Percentiles rank a stretch among this genome's conserved stretches.
Evolutionary conservation across 805 yeast species (phyloP).

Genomic region (Candida michaelii): DNA sequence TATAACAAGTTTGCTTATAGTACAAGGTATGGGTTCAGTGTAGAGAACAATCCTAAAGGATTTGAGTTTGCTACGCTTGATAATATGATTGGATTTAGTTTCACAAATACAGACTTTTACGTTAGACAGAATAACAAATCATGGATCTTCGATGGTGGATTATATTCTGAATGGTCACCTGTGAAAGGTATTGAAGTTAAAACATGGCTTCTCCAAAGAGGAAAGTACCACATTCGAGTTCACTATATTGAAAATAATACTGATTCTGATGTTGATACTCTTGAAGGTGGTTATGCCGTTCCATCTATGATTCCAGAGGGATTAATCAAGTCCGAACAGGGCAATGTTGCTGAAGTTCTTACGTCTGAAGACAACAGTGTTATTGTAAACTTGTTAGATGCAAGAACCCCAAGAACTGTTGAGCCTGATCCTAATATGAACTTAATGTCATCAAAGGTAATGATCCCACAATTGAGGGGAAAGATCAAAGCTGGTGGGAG

Average conservation of each 20-base stretch:
- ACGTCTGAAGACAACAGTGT: conserved; percentile 2
- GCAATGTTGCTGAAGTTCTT: not conserved
- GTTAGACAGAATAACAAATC: conserved; percentile 4
- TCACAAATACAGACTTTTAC: conserved; percentile 9
- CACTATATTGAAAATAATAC: conserved; percentile 13
- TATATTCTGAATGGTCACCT: conserved; percentile 14
- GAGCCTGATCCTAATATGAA: not conserved
- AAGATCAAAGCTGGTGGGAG: no score
- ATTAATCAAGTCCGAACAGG: not conserved
- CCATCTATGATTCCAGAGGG: conserved; percentile 5
- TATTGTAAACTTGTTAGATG: conserved; percentile 7
- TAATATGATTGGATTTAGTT: conserved; percentile 15
- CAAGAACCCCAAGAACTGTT: conserved; percentile 5
- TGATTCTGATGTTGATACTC: conserved; percentile 3
- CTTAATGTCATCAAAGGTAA: no score
- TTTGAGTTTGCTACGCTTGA: conserved; percentile 13
- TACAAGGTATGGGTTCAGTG: conserved; percentile 13
- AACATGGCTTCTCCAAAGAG: conserved; percentile 13
- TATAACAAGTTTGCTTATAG: conserved; percentile 16
- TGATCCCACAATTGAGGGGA: not conserved
- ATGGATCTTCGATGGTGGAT: conserved; percentile 5
- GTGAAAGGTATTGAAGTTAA: conserved; percentile 8
- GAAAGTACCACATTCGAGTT: conserved; percentile 11
- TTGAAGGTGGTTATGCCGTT: conserved; percentile 16
- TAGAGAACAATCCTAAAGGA: conserved; percentile 9